These are phyloP conservation scores for Macadamia integrifolia DNA, from an alignment of 164 flowering plant genomes.

Conservation along the genomic window DNA sequence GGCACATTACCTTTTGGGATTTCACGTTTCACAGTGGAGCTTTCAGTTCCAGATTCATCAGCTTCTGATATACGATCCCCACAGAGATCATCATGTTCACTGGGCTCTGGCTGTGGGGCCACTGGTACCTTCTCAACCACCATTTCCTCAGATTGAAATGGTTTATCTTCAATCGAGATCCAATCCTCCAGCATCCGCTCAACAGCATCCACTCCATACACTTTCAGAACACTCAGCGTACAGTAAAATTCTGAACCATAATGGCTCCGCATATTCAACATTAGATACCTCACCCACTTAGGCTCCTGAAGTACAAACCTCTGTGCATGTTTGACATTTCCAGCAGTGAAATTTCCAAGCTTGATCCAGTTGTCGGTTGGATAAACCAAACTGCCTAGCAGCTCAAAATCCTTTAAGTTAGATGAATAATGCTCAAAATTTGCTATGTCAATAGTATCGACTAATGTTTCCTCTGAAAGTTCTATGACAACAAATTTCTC, in stretches of 20 bases:
- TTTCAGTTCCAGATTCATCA: constrained; percentile 32
- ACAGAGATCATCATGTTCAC: constrained; percentile 25
- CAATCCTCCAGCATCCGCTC: constrained; percentile 95
- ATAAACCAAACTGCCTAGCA: constrained; percentile 75
- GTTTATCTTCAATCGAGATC: constrained; percentile 51
- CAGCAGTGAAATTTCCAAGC: constrained; percentile 83
- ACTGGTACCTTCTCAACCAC: constrained; percentile 21
- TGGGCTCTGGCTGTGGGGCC: constrained; percentile 22
- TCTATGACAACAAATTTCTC: constrained; percentile 85
- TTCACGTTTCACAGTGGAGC: constrained; percentile 25
- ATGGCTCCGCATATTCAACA: constrained; percentile 71
- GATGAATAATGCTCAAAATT: constrained; percentile 96
- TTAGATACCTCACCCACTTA: constrained; percentile 88
- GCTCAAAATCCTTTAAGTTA: constrained; percentile 78
- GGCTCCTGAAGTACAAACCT: constrained; percentile 77
- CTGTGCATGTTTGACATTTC: constrained; percentile 77
- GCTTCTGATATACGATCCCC: constrained; percentile 20
- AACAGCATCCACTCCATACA: constrained; percentile 96
- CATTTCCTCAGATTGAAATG: constrained; percentile 31
- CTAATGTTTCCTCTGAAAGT: constrained; percentile 95
- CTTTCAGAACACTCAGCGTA: constrained; percentile 75
- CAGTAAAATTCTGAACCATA: constrained; percentile 94
- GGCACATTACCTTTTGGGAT: constrained; percentile 26
- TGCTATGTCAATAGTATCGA: constrained; percentile 75
- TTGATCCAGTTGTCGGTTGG: constrained; percentile 78